Base-by-base conservation (phyloP, 768 basidiomycete genomes). In the Pleurotus platypus region DNA sequence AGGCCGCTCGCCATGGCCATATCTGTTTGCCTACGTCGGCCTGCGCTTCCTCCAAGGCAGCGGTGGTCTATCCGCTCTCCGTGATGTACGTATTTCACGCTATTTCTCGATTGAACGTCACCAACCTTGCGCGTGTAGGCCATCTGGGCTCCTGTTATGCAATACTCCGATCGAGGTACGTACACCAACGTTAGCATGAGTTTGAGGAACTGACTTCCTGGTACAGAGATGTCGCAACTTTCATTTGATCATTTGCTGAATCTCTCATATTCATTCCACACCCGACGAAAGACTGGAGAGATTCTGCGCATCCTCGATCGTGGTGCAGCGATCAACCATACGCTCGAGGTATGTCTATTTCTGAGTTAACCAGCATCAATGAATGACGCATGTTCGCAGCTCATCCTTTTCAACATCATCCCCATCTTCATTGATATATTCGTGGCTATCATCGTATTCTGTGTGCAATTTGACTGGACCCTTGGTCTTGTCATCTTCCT, bases 111-210 rank as follows among this genome's bases (percentile, higher is more conserved):
- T 4, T 50, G 5, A 46, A 47, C 18, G 51, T 39, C 16, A 38
- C 26, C 30, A 26, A 59, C 12, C 57, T 27, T 7, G 9, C 45
- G 15, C 11, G 40, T 59, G 3, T 57, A 88, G 84, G 74, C 81
- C 27, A 75, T 93, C 2, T 95, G 92, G 90, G 81, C 87, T 2
- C 91, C 93, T 1, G 89, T 98, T 43, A 89, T 93, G 82, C 92
- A 93, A 70, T 90, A 85, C 67, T 91, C 90, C 0, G 92, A 95
- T 66, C 74, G 87, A 64, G 82, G 83, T 81, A 60, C 58, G 73
- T 64, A 45, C 43, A 42, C 22, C 20, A 26, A 26, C 4, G 20
- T 43, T 15, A 8, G 16, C 39, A 9, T 15, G 43, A 27, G 24
- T 30, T 22, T 49, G 42, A 49, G 46, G 30, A 43, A 48, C 18